Evolutionary conservation across 108 stramenopile species (phyloP).

Genomic region (Nitzschia sp.): DNA sequence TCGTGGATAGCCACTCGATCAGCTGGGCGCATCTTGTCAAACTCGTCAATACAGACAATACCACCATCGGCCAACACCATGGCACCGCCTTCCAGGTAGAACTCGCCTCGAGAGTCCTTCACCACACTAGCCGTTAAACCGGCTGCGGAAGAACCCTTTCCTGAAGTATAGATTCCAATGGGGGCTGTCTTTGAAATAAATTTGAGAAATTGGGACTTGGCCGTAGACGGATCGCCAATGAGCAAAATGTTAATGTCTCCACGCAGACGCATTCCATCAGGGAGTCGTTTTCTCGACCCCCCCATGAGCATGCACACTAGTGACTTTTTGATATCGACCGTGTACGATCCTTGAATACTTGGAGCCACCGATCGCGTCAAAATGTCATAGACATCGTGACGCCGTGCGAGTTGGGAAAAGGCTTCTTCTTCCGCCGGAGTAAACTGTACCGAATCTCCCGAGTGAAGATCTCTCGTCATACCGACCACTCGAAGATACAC

Average conservation of each 20-base stretch:
- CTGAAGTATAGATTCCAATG: constrained; percentile 98
- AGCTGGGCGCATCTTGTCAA: constrained; percentile 97
- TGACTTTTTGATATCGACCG: constrained; percentile 97
- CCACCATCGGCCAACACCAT: constrained; percentile 99
- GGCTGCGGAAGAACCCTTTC: constrained; percentile 97
- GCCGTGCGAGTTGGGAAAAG: constrained; percentile 75
- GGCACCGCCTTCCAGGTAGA: constrained; percentile 99
- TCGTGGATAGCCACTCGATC: constrained; percentile 99
- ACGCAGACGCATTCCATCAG: constrained; percentile 95
- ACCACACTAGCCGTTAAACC: constrained; percentile 97
- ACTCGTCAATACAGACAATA: constrained; percentile 99
- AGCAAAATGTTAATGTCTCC: constrained; percentile 99
- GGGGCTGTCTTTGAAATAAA: constrained; percentile 93
- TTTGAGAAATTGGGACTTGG: constrained; percentile 96
- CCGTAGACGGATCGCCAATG: constrained; percentile 97
- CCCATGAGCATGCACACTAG: constrained; percentile 91
- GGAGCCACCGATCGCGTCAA: constrained; percentile 90
- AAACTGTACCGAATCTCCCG: constrained; percentile 85
- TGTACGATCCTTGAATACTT: constrained; percentile 94
- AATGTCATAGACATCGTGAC: constrained; percentile 90
- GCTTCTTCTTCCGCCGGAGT: constrained; percentile 96
- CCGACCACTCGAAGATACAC: constrained; percentile 93
- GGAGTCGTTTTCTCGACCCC: constrained; percentile 87
- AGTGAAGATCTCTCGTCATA: constrained; percentile 75
- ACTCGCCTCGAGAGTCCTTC: constrained; percentile 91